Base-by-base conservation (phyloP, 1,139 yeast species). In the Pneumocystis oryctolagi region DNA sequence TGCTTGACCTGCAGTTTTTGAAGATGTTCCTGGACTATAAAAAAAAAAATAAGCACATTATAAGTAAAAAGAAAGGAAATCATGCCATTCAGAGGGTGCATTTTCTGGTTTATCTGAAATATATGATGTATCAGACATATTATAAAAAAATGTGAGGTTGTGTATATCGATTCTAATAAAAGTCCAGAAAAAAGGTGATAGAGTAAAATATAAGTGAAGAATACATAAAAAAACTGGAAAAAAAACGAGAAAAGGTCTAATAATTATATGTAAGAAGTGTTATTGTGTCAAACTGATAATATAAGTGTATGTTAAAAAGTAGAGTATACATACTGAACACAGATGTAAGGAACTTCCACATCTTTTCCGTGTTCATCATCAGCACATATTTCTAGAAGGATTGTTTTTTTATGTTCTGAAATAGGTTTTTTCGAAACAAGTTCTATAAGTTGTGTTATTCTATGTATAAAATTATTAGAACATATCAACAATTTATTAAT, bases 351-450 rank as follows among this genome's bases (percentile, higher is more conserved):
- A n/a, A 72, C 76, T 71, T 90, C 98, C 32, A 89, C 96, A 73
- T 94, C 98, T 73, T 92, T 97, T 56, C 94, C 99, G 62, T 84
- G 81, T 71, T 83, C 79, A 73, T 92, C 98, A 71, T 92, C 98
- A 66, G 94, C 88, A 73, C 96, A 89, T 58, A 92, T 81, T 75
- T 92, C 98, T 66, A 94, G 81, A 65, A 90, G 84, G 75, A 92
- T 79, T 57, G 87, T 83, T 73, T 84, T 84, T 64, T 83, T 84
- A 72, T 87, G 89, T 3, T 78, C 72, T n/a, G 89, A 87, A 64
- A 92, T 76, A 20, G 88, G 89, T 74, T 88, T 87, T 78, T 89
- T 89, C 64, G 95, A 84, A 58, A 94, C 90, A 34, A 81, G 77
- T 73, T 87, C 89, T 68, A 89, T 87, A 69, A 90, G 78, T 67